phyloP scores from a whole-genome alignment of 2,329 filamentous ascomycete genomes.

The Pseudogymnoascus sp. region DNA sequence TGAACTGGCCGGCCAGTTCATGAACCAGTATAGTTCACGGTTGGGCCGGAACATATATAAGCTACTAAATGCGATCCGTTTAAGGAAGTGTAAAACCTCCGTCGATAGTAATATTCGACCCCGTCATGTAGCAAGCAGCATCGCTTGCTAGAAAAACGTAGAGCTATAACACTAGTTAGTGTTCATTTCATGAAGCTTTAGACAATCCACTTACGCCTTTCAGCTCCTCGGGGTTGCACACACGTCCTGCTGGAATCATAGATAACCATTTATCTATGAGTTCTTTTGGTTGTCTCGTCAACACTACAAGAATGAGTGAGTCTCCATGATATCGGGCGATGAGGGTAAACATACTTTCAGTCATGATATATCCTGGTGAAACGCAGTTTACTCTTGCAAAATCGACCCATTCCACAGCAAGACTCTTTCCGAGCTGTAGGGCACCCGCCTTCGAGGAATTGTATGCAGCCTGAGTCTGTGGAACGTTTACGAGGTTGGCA shows the following conservation, averaged over 20 bases:
- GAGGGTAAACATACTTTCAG: not conserved
- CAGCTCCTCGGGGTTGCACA: conserved; percentile 27
- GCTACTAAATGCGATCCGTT: not conserved
- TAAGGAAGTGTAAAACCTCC: conserved; percentile 24
- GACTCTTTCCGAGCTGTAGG: conserved; percentile 33
- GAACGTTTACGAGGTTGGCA: conserved; percentile 34
- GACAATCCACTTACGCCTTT: conserved; percentile 24
- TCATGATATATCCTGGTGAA: conserved; percentile 26
- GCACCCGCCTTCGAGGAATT: conserved; percentile 37
- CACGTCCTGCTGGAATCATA: conserved; percentile 16
- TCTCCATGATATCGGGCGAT: not conserved
- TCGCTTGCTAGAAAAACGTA: conserved; percentile 48
- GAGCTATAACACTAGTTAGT: conserved; percentile 13
- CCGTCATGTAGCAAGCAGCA: conserved; percentile 51
- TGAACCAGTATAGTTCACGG: too few species aligned
- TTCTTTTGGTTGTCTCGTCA: not conserved
- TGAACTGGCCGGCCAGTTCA: too few species aligned
- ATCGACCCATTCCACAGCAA: conserved; percentile 37
- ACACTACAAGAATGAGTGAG: not conserved
- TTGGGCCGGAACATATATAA: too few species aligned
- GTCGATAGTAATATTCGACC: conserved; percentile 24
- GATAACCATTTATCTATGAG: conserved; percentile 12
- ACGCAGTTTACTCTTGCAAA: conserved; percentile 35
- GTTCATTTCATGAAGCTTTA: not conserved
- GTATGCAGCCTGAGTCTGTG: conserved; percentile 35